These are phyloP conservation scores for Herpetomonas muscarum DNA, from an alignment of 208 protist genomes.

Conservation along the genomic window DNA sequence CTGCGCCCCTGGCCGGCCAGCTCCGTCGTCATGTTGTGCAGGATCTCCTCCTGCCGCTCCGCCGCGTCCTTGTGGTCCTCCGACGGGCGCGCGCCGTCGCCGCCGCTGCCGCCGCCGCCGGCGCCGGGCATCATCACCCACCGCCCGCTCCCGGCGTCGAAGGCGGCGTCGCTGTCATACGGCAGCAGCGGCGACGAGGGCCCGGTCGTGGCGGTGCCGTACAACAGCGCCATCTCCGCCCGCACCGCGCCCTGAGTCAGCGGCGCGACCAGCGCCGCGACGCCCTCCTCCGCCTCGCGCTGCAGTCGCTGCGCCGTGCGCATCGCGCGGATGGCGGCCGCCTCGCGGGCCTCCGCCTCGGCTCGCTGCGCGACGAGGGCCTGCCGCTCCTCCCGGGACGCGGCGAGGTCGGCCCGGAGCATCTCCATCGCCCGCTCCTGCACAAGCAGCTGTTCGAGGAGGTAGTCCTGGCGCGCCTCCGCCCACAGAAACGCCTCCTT, in stretches of 20 bases:
- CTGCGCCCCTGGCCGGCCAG: not conserved
- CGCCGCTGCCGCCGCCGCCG: not conserved
- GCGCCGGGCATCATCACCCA: not conserved
- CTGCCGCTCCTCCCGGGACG: slow-evolving; percentile 13
- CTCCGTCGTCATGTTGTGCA: not conserved
- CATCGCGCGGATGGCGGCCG: not conserved
- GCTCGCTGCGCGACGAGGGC: slow-evolving; percentile 6
- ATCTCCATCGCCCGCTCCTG: slow-evolving; percentile 10
- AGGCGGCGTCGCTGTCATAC: too few relatives aligned
- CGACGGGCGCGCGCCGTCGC: not conserved
- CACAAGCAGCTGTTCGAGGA: slow-evolving; percentile 15
- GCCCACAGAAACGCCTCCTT: slow-evolving; percentile 20
- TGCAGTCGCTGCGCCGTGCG: not conserved
- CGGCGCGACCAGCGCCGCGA: not conserved
- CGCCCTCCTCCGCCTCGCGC: not conserved
- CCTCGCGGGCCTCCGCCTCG: not conserved
- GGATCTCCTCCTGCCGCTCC: slow-evolving; percentile 1
- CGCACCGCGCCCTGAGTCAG: not conserved
- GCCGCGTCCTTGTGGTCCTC: not conserved
- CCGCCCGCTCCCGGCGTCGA: too few relatives aligned
- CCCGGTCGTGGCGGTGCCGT: not conserved
- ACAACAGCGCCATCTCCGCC: not conserved
- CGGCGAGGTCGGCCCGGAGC: slow-evolving; percentile 17
- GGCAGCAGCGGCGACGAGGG: not conserved
- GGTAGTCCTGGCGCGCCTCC: slow-evolving; percentile 13